Evolutionary conservation across 2,329 filamentous ascomycete species (phyloP), one percentile per base, ranked within the genome.

Genomic region (Aplosporella prunicola): DNA sequence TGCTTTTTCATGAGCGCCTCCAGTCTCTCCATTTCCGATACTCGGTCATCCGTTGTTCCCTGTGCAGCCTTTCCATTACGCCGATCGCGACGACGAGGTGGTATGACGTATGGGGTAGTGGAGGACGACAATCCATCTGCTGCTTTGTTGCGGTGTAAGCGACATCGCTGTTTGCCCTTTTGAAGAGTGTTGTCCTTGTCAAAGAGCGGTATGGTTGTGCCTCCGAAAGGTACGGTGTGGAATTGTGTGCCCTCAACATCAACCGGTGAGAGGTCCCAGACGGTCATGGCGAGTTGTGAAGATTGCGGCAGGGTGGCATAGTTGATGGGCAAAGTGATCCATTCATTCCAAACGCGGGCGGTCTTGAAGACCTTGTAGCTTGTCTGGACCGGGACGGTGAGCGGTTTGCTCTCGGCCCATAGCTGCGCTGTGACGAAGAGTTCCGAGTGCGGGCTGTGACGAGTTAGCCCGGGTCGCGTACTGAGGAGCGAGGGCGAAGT

Each of bases 1-100:
- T 96, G 91, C 61, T 94, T 93, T 63, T 98, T 98, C 56, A 98
- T 82, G 15, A 96, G 61, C 37, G 78, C 80, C 53, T 96, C 88
- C 48, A 98, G 73, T 13, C 91, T 73, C 50, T 95, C 87, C 44
- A 95, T 72, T 60, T 98, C 91, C 36, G 85, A 78, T 42, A 93
- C 78, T 48, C 80, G 80, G 40, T 82, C 77, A n/a, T 69, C 64
- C 1, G 69, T 61, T 1, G 55, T 52, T 35, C 61, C 56, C 26
- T 61, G 62, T 33, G 64, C 63, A 5, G 65, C 67, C 26, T 68
- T 71, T 39, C 63, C 69, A 2, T 66, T 62, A 18, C 68, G 68
- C 34, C 72, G 52, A 4, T 52, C 66, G 36, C 64, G 71, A 41
- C 65, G 68, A 40, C 72, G 77, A 2, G 68, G 63, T 3, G 76